Percentiles rank a stretch among this genome's conserved stretches.
phyloP scores from a whole-genome alignment of 2,329 filamentous ascomycete genomes.

The Lachnellula arida region DNA sequence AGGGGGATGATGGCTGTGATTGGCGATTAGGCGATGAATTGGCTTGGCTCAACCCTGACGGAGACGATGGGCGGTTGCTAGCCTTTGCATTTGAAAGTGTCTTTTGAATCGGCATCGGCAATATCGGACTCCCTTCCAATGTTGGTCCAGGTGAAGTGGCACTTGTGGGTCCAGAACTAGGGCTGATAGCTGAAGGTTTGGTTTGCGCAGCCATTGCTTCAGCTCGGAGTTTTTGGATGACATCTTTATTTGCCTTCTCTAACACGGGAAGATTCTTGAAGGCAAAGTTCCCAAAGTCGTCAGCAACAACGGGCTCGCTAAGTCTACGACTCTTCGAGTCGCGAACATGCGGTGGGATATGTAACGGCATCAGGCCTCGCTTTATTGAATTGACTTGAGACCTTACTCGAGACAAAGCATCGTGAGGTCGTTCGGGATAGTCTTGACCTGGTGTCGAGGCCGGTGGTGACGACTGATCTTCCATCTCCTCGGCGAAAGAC shows the following conservation, averaged over 20 bases:
- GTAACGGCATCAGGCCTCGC: constrained; percentile 86
- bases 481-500: constrained; percentile 88
- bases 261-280: constrained; percentile 97
- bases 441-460: constrained; percentile 64
- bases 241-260: constrained; percentile 97
- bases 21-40: constrained; percentile 84
- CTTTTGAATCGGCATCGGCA: constrained; percentile 75
- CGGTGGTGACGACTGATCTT: constrained; percentile 79
- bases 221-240: constrained; percentile 91
- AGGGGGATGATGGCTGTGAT: constrained; percentile 79
- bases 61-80: constrained; percentile 75
- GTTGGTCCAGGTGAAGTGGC: constrained; percentile 58
- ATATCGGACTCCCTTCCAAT: constrained; percentile 78
- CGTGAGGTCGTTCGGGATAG: constrained; percentile 86
- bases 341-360: constrained; percentile 93
- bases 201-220: constrained; percentile 72
- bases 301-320: constrained; percentile 81
- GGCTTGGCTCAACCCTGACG: constrained; percentile 71
- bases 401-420: constrained; percentile 84
- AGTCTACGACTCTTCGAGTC: constrained; percentile 82
- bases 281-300: constrained; percentile 94
- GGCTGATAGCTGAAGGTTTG: constrained; percentile 37
- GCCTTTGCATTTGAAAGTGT: constrained; percentile 80
- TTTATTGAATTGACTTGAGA: constrained; percentile 85
- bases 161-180: constrained; percentile 15